Conservation (phyloP, 768 basidiomycete genomes). For the Pisolithus albus region DNA sequence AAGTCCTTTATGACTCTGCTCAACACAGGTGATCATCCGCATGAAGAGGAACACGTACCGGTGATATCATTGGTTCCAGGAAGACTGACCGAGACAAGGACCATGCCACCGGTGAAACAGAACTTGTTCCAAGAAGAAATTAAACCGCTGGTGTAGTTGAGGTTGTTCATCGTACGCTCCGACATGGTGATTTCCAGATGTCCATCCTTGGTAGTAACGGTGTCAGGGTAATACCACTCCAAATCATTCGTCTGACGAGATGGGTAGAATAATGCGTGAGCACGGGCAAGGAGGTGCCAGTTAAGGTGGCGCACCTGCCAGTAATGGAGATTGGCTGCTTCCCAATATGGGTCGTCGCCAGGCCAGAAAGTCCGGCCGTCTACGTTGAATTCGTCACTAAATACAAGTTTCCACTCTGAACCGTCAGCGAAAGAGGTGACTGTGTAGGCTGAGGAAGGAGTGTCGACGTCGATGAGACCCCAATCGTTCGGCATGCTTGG, state of each 20-base stretch:
- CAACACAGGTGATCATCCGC: background rate
- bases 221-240: conserved; percentile 87
- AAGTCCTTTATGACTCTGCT: conserved; percentile 35
- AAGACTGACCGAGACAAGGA: conserved; percentile 61
- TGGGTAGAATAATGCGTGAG: conserved; percentile 1
- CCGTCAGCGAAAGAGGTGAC: conserved; percentile 48
- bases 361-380: conserved; percentile 73
- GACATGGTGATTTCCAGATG: conserved; percentile 69
- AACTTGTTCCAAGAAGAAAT: conserved; percentile 82
- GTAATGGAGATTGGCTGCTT: conserved; percentile 75
- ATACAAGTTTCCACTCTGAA: conserved; percentile 57
- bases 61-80: conserved; percentile 58
- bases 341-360: conserved; percentile 88
- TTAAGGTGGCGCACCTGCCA: conserved; percentile 44
- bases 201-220: conserved; percentile 68
- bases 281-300: background rate
- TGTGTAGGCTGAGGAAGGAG: conserved; percentile 54
- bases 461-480: conserved; percentile 71
- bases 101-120: conserved; percentile 85
- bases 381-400: conserved; percentile 84
- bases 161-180: conserved; percentile 56
- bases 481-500: conserved; percentile 56
- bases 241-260: conserved; percentile 53
- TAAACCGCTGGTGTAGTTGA: conserved; percentile 70
- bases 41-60: conserved; percentile 20